These are phyloP conservation scores for Aspergillus sp. DNA, from an alignment of 2,329 filamentous ascomycete genomes.

Conservation along the genomic window DNA sequence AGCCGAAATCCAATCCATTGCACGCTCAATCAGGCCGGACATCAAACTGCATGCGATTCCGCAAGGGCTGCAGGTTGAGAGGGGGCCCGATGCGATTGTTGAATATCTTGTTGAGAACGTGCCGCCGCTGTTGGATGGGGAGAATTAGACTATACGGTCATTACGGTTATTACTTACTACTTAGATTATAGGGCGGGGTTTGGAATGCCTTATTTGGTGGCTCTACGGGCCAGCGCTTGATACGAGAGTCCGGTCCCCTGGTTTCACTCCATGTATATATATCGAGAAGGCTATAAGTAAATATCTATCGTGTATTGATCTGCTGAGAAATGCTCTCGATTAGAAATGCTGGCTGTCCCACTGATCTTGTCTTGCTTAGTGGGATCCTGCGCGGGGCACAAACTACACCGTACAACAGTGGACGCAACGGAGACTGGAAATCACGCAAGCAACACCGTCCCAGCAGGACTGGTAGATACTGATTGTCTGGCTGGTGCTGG, in stretches of 20 bases:
- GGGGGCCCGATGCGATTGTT: constrained; percentile 44
- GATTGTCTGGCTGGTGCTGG: too few species aligned
- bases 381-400: too few species aligned
- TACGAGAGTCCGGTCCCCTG: background rate
- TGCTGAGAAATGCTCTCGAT: too few species aligned
- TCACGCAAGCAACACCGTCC: background rate
- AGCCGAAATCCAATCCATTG: constrained; percentile 38
- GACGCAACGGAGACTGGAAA: background rate
- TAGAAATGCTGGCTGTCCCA: background rate
- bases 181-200: background rate
- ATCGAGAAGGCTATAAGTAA: too few species aligned
- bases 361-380: background rate
- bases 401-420: background rate
- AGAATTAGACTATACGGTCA: background rate
- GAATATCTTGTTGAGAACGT: constrained; percentile 44
- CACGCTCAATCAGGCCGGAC: constrained; percentile 35
- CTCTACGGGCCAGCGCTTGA: too few species aligned
- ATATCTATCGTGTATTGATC: too few species aligned
- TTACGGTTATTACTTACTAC: background rate
- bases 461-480: too few species aligned
- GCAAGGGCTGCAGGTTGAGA: constrained; percentile 43
- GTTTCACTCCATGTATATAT: background rate
- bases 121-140: constrained; percentile 36
- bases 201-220: background rate
- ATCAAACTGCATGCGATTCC: constrained; percentile 47